Percentiles rank a stretch among this genome's conserved stretches.
These are phyloP conservation scores for Fusarium luffae DNA, from an alignment of 2,329 filamentous ascomycete genomes.

Conservation along the genomic window DNA sequence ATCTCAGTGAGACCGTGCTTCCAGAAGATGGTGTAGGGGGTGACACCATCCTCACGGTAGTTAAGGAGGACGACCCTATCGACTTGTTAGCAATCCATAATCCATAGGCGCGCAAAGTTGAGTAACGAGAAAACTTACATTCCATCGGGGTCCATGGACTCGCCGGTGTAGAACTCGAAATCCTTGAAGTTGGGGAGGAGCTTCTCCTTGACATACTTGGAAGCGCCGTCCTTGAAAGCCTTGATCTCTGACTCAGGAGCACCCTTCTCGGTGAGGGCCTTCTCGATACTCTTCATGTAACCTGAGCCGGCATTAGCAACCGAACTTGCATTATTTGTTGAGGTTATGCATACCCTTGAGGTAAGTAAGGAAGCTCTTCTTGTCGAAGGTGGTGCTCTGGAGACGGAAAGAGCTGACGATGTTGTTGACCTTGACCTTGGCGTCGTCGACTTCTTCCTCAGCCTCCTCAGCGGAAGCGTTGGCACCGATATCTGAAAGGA, in stretches of 20 bases:
- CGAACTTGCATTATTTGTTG: not conserved
- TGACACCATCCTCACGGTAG: conserved; percentile 96
- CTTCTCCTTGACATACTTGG: conserved; percentile 81
- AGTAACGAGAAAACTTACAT: conserved; percentile 71
- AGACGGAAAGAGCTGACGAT: conserved; percentile 93
- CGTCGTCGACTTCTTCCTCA: conserved; percentile 79
- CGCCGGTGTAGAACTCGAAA: conserved; percentile 93
- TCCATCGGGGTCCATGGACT: conserved; percentile 91
- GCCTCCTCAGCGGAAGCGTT: conserved; percentile 96
- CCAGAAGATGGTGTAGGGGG: conserved; percentile 91
- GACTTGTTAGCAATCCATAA: conserved; percentile 10
- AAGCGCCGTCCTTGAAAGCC: conserved; percentile 82
- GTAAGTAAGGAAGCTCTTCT: conserved; percentile 85
- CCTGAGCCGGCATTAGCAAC: conserved; percentile 56
- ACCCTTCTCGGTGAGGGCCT: conserved; percentile 70
- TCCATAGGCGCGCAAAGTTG: not conserved
- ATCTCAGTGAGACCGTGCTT: conserved; percentile 90
- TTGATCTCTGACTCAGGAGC: conserved; percentile 74
- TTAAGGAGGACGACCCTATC: conserved; percentile 87
- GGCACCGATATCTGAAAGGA: conserved; percentile 79
- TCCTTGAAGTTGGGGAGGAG: conserved; percentile 90
- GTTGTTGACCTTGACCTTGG: conserved; percentile 83
- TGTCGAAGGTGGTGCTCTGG: conserved; percentile 81
- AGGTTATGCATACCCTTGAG: conserved; percentile 76
- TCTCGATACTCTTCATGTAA: conserved; percentile 93